Base-by-base conservation (phyloP, 768 basidiomycete genomes). In the Mycena vitilis region DNA sequence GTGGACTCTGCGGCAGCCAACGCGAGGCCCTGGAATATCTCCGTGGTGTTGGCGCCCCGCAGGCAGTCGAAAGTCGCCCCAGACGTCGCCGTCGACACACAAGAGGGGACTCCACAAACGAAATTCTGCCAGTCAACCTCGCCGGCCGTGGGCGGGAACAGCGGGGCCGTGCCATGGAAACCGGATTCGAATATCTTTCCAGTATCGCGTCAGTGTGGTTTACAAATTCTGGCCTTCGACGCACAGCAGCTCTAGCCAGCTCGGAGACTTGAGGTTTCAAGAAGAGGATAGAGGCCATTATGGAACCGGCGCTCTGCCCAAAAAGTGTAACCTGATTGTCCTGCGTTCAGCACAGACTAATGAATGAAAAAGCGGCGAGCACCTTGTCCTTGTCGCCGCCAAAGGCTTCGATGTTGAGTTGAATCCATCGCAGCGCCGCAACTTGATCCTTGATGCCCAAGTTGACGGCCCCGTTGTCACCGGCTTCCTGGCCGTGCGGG, bases 311-410 rank as follows among this genome's bases (percentile, higher is more conserved):
- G 76, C 73, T 69, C 81, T 77, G 58, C 77, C 78, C 63, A 75
- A 62, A 73, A 78, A 75, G 52, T 76, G 84, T 69, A 38, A 75
- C 79, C 53, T 45, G 34, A 7, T 22, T 15, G 38, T 4, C 48
- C 23, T 30, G 16, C 36, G 20, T 5, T 15, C 18, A 48, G 3
- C 20, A 12, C n/a, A n/a, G 7, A 20, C 15, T 8, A 8, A 18
- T 30, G 34, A 20, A 40, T 12, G 25, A 25, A n/a, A 18, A 13
- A n/a, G n/a, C 30, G 40, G 40, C 40, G 12, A 42, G 13, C 9
- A 83, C 84, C 75, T 84, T 82, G 12, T 30, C 71, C 15, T 79
- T 79, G 70, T 85, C 86, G n/a, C 89, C 89, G 3, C 88, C 88
- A 73, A 90, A 90, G 0, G 77, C 72, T 38, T 73, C 78, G 59